Evolutionary conservation across 2,329 filamentous ascomycete species (phyloP).

Genomic region (Dothistroma septosporum): DNA sequence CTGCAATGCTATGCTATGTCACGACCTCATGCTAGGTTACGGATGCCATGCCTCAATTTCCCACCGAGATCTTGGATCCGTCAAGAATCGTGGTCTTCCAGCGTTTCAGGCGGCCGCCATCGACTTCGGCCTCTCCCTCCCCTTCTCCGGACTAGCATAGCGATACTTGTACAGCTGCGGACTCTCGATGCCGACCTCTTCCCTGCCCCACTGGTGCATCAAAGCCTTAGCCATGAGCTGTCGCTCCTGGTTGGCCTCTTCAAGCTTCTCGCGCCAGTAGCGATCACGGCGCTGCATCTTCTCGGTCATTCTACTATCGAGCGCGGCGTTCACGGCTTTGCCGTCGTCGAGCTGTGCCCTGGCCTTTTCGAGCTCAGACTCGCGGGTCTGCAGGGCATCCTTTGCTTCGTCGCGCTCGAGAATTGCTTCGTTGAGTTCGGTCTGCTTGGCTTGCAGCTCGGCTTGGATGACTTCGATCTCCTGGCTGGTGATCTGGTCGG

Average conservation of each 20-base stretch:
- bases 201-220: slow-evolving; percentile 76
- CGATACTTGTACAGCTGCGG: slow-evolving; percentile 36
- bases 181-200: slow-evolving; percentile 33
- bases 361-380: slow-evolving; percentile 8
- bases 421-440: slow-evolving; percentile 25
- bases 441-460: slow-evolving; percentile 24
- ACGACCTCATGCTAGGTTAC: not conserved
- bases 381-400: slow-evolving; percentile 15
- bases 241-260: slow-evolving; percentile 30
- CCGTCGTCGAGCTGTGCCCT: slow-evolving; percentile 15
- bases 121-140: slow-evolving; percentile 3
- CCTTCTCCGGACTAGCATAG: slow-evolving; percentile 20
- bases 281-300: slow-evolving; percentile 24
- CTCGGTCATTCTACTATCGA: slow-evolving; percentile 24
- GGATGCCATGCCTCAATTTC: not conserved
- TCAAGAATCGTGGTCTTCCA: not conserved
- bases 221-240: slow-evolving; percentile 49
- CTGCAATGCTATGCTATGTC: not conserved
- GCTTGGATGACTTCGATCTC: slow-evolving; percentile 17
- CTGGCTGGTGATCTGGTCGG: slow-evolving; percentile 12
- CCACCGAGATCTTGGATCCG: not conserved
- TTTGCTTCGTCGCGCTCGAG: slow-evolving; percentile 28
- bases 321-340: slow-evolving; percentile 22
- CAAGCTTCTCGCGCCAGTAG: slow-evolving; percentile 23
- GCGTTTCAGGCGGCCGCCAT: not conserved